A percentile compares a stretch with the other conserved stretches of the same genome.
Evolutionary conservation across 805 yeast species (phyloP).

Genomic region (Yamadazyma sp.): DNA sequence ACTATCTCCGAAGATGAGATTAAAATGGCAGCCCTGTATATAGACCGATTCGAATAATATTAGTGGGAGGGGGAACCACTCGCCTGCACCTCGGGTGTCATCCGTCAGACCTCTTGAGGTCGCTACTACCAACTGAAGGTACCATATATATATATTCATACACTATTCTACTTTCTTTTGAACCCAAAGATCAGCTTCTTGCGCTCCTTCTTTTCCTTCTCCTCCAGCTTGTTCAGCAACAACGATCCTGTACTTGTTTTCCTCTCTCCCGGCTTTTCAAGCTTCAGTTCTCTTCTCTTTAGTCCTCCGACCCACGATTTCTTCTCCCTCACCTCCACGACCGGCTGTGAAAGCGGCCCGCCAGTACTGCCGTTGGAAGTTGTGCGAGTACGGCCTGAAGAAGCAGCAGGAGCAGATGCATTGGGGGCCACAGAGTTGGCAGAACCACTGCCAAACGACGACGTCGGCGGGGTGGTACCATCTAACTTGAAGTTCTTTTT

Average conservation of each 20-base stretch:
- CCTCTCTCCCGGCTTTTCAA: conserved; percentile 17
- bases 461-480: conserved; percentile 8
- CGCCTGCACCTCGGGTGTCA: too few relatives aligned
- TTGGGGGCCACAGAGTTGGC: neutral
- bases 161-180: conserved; percentile 28
- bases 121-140: too few relatives aligned
- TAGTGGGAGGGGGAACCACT: too few relatives aligned
- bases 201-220: conserved; percentile 21
- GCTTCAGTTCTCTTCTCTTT: conserved; percentile 30
- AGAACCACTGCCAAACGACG: conserved; percentile 6
- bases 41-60: too few relatives aligned
- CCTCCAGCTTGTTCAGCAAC: conserved; percentile 17
- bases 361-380: conserved; percentile 8
- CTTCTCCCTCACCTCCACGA: conserved; percentile 27
- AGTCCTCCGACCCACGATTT: conserved; percentile 44
- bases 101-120: too few relatives aligned
- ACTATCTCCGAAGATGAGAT: too few relatives aligned
- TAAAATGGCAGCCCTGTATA: too few relatives aligned
- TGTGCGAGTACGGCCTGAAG: neutral
- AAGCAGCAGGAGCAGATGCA: conserved; percentile 1
- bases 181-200: conserved; percentile 39
- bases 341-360: conserved; percentile 8
- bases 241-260: conserved; percentile 23
- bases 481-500: conserved; percentile 34
- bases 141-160: too few relatives aligned